Evolutionary conservation across 208 protist genomes (phyloP).

Genomic region (Trypanosoma lewisi): DNA sequence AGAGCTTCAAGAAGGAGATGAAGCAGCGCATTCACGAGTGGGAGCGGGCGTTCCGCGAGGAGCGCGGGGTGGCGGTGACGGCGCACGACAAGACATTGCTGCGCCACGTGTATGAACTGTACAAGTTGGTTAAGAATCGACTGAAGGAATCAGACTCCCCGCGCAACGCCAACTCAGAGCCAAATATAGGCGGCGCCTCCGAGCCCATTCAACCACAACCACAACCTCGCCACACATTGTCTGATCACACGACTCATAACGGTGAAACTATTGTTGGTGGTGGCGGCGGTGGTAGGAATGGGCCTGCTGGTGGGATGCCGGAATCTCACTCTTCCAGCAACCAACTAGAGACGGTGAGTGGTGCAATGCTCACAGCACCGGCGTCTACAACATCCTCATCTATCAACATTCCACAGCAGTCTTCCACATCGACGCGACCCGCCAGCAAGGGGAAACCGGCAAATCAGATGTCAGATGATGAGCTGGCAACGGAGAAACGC

Average conservation of each 20-base stretch:
- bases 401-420: not conserved
- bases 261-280: not conserved
- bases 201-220: not conserved
- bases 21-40: constrained; percentile 90
- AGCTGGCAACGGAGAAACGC: constrained; percentile 66
- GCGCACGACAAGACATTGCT: constrained; percentile 69
- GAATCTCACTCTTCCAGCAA: not conserved
- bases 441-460: constrained; percentile 29
- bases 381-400: constrained; percentile 1
- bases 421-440: not conserved
- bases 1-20: constrained; percentile 82
- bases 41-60: constrained; percentile 70
- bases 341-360: not conserved
- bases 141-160: constrained; percentile 40
- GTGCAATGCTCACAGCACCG: not conserved
- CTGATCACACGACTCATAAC: no score
- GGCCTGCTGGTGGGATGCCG: not conserved
- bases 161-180: constrained; percentile 6
- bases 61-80: constrained; percentile 59
- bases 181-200: constrained; percentile 10
- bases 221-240: not conserved
- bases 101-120: constrained; percentile 84
- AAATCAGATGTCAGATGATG: constrained; percentile 46
- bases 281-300: not conserved
- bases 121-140: constrained; percentile 70